These are phyloP conservation scores for Dittrichia graveolens DNA, from an alignment of 129 eudicot species.

Conservation along the genomic window DNA sequence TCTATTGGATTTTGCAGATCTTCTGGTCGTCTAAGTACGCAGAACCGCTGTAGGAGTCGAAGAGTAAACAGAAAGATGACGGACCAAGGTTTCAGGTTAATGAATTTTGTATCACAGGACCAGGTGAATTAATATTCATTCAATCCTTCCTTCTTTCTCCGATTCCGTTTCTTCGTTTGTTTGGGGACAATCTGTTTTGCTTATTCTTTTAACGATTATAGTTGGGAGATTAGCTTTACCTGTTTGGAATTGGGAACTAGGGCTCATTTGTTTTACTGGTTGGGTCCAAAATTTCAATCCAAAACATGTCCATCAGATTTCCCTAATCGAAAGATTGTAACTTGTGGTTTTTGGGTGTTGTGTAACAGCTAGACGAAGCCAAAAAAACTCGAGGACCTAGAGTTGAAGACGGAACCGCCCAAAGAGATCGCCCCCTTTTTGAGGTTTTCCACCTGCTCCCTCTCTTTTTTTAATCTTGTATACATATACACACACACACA, in stretches of 20 bases:
- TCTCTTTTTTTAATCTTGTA: not conserved
- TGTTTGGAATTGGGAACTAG: conserved; percentile 9
- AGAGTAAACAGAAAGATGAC: conserved; percentile 40
- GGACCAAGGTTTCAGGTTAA: conserved; percentile 58
- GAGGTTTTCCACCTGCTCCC: conserved; percentile 47
- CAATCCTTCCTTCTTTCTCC: not conserved
- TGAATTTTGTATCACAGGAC: conserved; percentile 85
- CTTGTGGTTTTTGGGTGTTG: conserved; percentile 7
- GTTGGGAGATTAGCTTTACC: not conserved
- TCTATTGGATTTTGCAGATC: not conserved
- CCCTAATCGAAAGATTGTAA: not conserved
- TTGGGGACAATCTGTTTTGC: not conserved
- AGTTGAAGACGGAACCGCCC: conserved; percentile 96
- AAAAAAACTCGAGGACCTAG: conserved; percentile 78
- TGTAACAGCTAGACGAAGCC: conserved; percentile 72
- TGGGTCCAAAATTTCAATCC: not conserved
- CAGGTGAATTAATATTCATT: conserved; percentile 53
- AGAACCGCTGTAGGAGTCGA: not conserved
- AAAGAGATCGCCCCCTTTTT: conserved; percentile 83
- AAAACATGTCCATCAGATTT: too few species aligned
- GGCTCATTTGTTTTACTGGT: not conserved
- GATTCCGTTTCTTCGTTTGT: not conserved
- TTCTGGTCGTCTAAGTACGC: not conserved
- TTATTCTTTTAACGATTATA: not conserved
- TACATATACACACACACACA: not conserved